A percentile compares a stretch with the other conserved stretches of the same genome.
Evolutionary conservation across 2,329 filamentous ascomycete species (phyloP).

Genomic region (Helotiales sp.): DNA sequence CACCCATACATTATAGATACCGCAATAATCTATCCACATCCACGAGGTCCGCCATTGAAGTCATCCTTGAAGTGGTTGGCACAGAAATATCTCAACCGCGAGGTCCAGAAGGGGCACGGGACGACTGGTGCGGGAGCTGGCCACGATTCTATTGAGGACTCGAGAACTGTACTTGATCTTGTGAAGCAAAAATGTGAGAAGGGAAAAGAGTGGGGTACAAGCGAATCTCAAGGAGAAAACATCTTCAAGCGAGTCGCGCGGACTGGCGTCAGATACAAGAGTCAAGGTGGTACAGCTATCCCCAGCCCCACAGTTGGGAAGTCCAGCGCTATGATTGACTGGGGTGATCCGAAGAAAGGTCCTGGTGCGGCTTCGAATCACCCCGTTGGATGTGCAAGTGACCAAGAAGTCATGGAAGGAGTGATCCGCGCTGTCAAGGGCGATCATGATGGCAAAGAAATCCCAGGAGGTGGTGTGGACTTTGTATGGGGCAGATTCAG

Average conservation of each 20-base stretch:
- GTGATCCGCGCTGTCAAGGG: conserved; percentile 60
- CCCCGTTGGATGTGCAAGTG: conserved; percentile 56
- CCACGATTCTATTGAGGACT: conserved; percentile 92
- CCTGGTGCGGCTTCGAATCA: conserved; percentile 56
- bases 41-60: conserved; percentile 84
- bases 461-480: conserved; percentile 61
- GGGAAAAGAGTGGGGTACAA: conserved; percentile 81
- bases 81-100: conserved; percentile 79
- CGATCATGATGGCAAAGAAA: conserved; percentile 56
- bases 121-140: conserved; percentile 53
- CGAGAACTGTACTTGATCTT: conserved; percentile 85
- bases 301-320: conserved; percentile 54
- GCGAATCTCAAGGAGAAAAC: conserved; percentile 78
- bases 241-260: conserved; percentile 81
- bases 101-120: conserved; percentile 80
- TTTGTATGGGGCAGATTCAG: conserved; percentile 68
- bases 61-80: conserved; percentile 87
- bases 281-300: conserved; percentile 58
- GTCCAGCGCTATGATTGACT: conserved; percentile 79
- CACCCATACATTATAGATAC: conserved; percentile 96
- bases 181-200: conserved; percentile 96
- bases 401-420: conserved; percentile 56
- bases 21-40: conserved; percentile 84
- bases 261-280: conserved; percentile 61
- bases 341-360: conserved; percentile 74